Conservation (phyloP, 2,329 filamentous ascomycete genomes). For the Coniochaeta hoffmannii region DNA sequence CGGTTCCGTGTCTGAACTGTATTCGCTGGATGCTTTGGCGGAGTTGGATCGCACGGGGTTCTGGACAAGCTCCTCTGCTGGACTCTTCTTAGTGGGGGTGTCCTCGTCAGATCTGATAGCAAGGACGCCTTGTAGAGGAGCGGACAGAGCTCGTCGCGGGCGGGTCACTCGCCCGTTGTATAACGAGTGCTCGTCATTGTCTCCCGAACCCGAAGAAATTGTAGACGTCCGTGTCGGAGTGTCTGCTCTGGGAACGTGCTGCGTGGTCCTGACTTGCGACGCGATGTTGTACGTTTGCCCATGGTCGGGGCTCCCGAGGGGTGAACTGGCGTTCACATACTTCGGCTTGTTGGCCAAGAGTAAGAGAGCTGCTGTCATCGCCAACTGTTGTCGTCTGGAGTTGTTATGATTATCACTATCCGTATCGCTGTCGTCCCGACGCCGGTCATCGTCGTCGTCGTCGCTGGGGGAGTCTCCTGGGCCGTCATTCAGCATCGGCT, state of each 20-base stretch:
- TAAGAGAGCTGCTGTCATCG: not conserved
- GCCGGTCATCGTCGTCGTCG: not conserved
- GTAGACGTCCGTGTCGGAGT: not conserved
- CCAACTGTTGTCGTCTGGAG: not conserved
- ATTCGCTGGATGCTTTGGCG: not conserved
- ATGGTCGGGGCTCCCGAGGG: not conserved
- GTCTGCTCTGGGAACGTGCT: not conserved
- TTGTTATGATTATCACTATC: not conserved
- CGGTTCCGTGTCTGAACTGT: not conserved
- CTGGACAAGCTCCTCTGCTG: not conserved
- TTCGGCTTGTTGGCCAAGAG: too few species aligned
- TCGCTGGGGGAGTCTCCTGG: too few species aligned
- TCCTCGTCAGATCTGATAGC: not conserved
- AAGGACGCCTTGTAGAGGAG: not conserved
- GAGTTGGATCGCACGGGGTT: not conserved
- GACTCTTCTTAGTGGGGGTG: not conserved
- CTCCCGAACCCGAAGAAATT: not conserved
- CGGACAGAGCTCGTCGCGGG: not conserved
- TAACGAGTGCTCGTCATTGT: not conserved
- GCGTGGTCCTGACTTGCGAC: not conserved
- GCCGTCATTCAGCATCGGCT: too few species aligned
- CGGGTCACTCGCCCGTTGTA: not conserved
- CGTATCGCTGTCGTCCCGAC: not conserved
- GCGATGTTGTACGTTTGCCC: not conserved
- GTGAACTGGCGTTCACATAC: too few species aligned